These are phyloP conservation scores for Fraxinus americana DNA, from an alignment of 257 asterid genomes.

Conservation along the genomic window DNA sequence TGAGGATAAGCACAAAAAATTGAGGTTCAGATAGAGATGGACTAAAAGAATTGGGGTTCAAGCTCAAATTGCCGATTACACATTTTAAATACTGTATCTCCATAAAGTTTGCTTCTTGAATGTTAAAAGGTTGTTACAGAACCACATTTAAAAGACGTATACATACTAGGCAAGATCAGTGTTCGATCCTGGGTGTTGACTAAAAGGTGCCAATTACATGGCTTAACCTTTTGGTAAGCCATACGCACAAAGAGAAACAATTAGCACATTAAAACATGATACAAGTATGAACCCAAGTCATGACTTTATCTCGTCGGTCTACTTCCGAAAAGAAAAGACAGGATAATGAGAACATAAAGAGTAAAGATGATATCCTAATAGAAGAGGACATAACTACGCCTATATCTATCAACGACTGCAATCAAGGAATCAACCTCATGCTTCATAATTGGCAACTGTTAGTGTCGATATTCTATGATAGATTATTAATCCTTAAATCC, in stretches of 20 bases:
- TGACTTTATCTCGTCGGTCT: not conserved
- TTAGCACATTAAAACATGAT: not conserved
- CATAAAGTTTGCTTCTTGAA: not conserved
- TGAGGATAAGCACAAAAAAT: conserved; percentile 29
- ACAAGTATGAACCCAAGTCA: not conserved
- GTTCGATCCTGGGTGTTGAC: not conserved
- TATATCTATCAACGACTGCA: too few species aligned
- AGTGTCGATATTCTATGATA: too few species aligned
- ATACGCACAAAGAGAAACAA: not conserved
- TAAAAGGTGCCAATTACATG: not conserved
- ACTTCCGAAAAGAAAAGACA: not conserved
- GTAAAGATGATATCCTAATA: not conserved
- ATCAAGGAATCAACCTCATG: too few species aligned
- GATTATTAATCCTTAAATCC: too few species aligned
- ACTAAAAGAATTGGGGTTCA: too few species aligned
- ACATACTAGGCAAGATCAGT: not conserved
- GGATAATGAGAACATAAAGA: not conserved
- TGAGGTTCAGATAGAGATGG: too few species aligned
- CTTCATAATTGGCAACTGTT: too few species aligned
- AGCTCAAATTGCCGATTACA: too few species aligned
- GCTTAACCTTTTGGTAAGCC: not conserved
- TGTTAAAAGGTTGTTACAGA: not conserved
- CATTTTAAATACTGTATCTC: too few species aligned
- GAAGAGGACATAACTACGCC: not conserved
- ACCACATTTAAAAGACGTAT: not conserved